Evolutionary conservation across 192 early-diverging fungal genomes (phyloP).

Genomic region (Coemansia sp.): DNA sequence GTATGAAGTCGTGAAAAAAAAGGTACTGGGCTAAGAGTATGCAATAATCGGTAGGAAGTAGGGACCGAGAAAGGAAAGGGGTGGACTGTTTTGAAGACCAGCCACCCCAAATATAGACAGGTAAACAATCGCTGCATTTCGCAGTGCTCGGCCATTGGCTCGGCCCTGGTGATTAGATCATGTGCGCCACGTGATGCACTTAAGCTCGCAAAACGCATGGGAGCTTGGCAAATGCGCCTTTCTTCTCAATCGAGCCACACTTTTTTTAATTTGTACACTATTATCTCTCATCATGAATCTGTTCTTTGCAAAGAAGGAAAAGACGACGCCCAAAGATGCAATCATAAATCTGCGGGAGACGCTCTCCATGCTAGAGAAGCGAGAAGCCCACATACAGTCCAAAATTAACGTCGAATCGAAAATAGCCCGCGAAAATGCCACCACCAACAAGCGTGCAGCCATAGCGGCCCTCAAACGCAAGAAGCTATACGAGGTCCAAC

Average conservation of each 20-base stretch:
- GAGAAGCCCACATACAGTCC: constrained; percentile 79
- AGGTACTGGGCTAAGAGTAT: background rate
- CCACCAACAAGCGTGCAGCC: constrained; percentile 86
- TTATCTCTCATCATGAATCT: constrained; percentile 59
- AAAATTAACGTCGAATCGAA: constrained; percentile 86
- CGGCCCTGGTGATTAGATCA: background rate
- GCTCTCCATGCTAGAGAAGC: constrained; percentile 92
- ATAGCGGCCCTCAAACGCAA: constrained; percentile 95
- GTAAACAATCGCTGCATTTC: too few relatives aligned
- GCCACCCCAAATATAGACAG: background rate
- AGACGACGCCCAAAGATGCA: constrained; percentile 84
- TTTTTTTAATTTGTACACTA: background rate
- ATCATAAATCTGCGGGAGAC: constrained; percentile 90
- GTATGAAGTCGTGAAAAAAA: background rate
- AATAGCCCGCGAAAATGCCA: constrained; percentile 82
- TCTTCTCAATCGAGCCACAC: background rate
- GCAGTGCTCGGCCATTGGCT: background rate
- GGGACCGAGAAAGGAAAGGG: background rate
- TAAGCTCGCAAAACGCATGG: background rate
- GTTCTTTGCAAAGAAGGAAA: constrained; percentile 66
- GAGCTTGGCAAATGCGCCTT: background rate
- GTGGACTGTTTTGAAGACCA: background rate
- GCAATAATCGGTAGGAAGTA: background rate
- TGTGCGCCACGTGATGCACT: background rate
- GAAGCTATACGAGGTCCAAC: constrained; percentile 77